A percentile compares a stretch with the other conserved stretches of the same genome.
phyloP scores from a whole-genome alignment of 2,329 filamentous ascomycete species.

The Pseudogymnoascus sp. region DNA sequence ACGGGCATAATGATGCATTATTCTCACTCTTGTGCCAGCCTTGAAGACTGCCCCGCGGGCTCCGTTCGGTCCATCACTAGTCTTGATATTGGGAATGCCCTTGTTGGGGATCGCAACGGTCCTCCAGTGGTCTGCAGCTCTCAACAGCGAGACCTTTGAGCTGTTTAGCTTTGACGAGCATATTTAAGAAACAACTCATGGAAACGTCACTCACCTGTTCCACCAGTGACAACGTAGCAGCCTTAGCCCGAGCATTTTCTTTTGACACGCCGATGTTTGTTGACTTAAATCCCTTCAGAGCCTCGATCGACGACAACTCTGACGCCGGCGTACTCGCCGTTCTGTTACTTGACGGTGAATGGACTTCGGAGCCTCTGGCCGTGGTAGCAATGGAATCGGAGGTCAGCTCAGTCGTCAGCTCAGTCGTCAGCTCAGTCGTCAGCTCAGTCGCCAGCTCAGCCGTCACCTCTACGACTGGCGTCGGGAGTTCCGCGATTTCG shows the following conservation, averaged over 20 bases:
- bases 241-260: constrained; percentile 14
- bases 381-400: neutral
- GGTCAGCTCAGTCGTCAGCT: neutral
- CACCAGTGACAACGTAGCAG: constrained; percentile 24
- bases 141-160: constrained; percentile 47
- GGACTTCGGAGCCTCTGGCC: constrained; percentile 15
- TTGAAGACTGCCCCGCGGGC: constrained; percentile 61
- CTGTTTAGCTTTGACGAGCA: constrained; percentile 9
- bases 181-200: neutral
- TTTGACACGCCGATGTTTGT: constrained; percentile 15
- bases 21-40: constrained; percentile 50
- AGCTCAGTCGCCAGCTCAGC: neutral
- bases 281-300: constrained; percentile 14
- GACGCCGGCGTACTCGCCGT: constrained; percentile 22
- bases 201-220: constrained; percentile 22
- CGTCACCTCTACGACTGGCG: neutral
- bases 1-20: constrained; percentile 6
- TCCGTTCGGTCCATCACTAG: constrained; percentile 62
- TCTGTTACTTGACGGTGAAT: constrained; percentile 16
- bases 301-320: constrained; percentile 20
- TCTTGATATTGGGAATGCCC: constrained; percentile 55
- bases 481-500: neutral
- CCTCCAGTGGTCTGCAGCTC: constrained; percentile 62
- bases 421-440: constrained; percentile 2
- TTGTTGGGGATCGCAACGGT: constrained; percentile 55